Evolutionary conservation across 768 basidiomycete genomes (phyloP).

Genomic region (Hemileccinum impolitum): DNA sequence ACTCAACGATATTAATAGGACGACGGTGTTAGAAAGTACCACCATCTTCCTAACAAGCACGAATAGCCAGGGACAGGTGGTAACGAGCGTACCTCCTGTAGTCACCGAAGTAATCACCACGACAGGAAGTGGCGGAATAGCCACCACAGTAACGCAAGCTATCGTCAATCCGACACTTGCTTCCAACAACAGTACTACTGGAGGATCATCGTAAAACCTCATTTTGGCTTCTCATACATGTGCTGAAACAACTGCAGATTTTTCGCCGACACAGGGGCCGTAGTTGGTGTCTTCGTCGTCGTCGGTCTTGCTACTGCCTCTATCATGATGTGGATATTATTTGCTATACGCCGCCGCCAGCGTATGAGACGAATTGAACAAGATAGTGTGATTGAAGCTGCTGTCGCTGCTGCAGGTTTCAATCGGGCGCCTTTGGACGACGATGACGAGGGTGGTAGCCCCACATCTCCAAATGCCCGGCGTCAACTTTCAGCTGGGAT

Average conservation of each 20-base stretch:
- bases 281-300: slow-evolving; percentile 87
- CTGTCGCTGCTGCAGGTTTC: slow-evolving; percentile 68
- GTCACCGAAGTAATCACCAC: slow-evolving; percentile 57
- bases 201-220: slow-evolving; percentile 46
- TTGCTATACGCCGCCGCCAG: slow-evolving; percentile 65
- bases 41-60: slow-evolving; percentile 59
- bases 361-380: slow-evolving; percentile 60
- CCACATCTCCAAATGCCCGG: slow-evolving; percentile 15
- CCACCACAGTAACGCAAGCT: slow-evolving; percentile 59
- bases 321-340: slow-evolving; percentile 66
- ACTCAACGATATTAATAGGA: slow-evolving; percentile 36
- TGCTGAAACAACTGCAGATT: slow-evolving; percentile 50
- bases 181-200: slow-evolving; percentile 40
- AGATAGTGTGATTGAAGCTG: slow-evolving; percentile 68
- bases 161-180: slow-evolving; percentile 71
- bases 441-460: slow-evolving; percentile 47
- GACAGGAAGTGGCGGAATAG: slow-evolving; percentile 49
- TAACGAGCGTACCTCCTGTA: slow-evolving; percentile 50
- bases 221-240: not conserved
- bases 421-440: slow-evolving; percentile 65
- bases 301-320: slow-evolving; percentile 77
- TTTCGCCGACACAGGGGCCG: slow-evolving; percentile 85
- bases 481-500: slow-evolving; percentile 32
- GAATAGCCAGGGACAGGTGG: slow-evolving; percentile 47
- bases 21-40: slow-evolving; percentile 44